phyloP scores from a whole-genome alignment of 768 basidiomycete genomes.

The Lactarius akahatsu region DNA sequence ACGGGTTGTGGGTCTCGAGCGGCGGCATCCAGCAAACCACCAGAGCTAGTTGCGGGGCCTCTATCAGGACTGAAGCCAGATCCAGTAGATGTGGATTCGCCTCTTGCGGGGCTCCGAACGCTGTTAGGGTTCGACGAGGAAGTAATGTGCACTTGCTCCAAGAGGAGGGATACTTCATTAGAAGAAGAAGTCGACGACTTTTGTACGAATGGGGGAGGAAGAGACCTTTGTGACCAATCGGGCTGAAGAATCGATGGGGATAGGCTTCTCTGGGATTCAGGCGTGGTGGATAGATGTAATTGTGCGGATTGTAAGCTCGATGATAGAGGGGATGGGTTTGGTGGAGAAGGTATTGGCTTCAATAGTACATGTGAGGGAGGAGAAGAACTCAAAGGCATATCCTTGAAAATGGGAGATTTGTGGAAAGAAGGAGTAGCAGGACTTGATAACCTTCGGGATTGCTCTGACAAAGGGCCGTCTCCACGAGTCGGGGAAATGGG shows the following conservation, averaged over 20 bases:
- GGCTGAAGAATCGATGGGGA: not conserved
- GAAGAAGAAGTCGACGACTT: not conserved
- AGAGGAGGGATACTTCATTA: not conserved
- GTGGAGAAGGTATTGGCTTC: slow-evolving; percentile 12
- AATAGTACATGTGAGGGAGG: slow-evolving; percentile 10
- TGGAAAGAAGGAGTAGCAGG: not conserved
- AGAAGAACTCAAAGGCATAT: slow-evolving; percentile 21
- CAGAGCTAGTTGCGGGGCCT: not conserved
- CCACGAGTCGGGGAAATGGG: not conserved
- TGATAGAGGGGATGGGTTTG: slow-evolving; percentile 7
- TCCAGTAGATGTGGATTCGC: not conserved
- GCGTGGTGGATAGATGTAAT: not conserved
- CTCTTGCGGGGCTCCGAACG: not conserved
- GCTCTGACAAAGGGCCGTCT: not conserved
- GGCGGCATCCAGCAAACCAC: slow-evolving; percentile 16
- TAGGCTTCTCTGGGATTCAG: slow-evolving; percentile 2
- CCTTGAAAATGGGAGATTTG: slow-evolving; percentile 3
- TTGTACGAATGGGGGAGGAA: not conserved
- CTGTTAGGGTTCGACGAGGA: not conserved
- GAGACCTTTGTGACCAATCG: slow-evolving; percentile 1
- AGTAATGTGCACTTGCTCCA: slow-evolving; percentile 9
- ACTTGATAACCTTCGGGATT: not conserved
- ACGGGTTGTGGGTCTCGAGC: slow-evolving; percentile 16
- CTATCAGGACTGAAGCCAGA: not conserved
- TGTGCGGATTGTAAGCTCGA: not conserved